Evolutionary conservation across 179 eudicot species (phyloP).

Genomic region (Beta macrorhiza): DNA sequence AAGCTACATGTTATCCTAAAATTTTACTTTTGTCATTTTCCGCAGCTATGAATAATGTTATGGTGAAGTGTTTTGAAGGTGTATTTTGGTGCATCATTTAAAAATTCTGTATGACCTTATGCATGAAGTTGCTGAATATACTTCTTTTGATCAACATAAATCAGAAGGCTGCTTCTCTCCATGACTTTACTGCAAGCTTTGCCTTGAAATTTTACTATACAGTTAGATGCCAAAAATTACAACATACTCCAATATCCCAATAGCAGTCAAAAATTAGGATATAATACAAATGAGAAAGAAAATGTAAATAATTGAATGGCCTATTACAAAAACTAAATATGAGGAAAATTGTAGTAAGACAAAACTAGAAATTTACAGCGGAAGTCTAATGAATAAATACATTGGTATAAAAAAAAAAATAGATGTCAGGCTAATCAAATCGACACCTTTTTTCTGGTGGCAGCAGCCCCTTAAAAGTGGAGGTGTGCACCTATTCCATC

Average conservation of each 20-base stretch:
- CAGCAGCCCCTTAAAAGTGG: conserved; percentile 38
- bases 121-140: background rate
- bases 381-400: conserved; percentile 23
- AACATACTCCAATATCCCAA: conserved; percentile 9
- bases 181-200: background rate
- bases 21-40: no score
- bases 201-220: conserved; percentile 15
- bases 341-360: background rate
- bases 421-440: background rate
- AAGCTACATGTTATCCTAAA: no score
- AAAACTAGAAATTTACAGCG: conserved; percentile 34
- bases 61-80: background rate
- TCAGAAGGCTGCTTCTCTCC: background rate
- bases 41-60: no score
- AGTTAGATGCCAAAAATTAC: conserved; percentile 13
- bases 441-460: conserved; percentile 1
- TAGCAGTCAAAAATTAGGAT: conserved; percentile 26
- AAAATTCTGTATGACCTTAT: no score
- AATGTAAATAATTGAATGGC: background rate
- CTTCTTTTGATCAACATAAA: background rate
- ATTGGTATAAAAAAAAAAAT: background rate
- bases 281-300: conserved; percentile 14
- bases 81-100: background rate
- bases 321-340: conserved; percentile 10
- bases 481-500: conserved; percentile 23